Base-by-base conservation (phyloP, 345 rosid species). In the Syzygium grande region DNA sequence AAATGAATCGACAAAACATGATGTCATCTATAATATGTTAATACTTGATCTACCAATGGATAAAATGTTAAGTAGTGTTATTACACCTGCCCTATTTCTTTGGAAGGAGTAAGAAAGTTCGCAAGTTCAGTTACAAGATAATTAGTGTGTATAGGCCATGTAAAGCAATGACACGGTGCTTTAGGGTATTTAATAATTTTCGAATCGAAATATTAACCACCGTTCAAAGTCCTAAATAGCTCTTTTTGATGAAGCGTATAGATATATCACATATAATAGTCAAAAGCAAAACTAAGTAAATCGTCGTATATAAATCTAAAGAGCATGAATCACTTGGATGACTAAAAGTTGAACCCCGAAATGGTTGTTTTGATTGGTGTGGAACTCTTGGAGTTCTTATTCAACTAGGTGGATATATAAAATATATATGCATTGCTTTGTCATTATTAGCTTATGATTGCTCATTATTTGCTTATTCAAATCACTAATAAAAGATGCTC, bases 331-430 rank as follows among this genome's bases (percentile, higher is more conserved):
- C 10, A 56, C 4, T 56, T 23, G 61, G 61, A 56, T 56, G n/a
- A 3, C 61, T 9, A 56, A 56, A 56, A 3, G 2, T 56, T 56
- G 61, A 56, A 56, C 12, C 61, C n/a, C 6, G 4, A 0, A 22
- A 56, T 0, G 61, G 61, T 56, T 23, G n/a, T 56, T 56, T 23
- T 23, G 1, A 56, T 58, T 58, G 63, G 63, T 58, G 10, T 43
- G 46, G 46, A 43, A 7, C 46, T 43, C 46, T 43, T 6, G 46
- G 7, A 43, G 46, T 55, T 58, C 29, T 58, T 10, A 58, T 58
- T 25, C 29, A 12, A 58, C 14, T 56, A 0, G n/a, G 10, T 23
- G 63, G 11, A 0, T 9, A 9, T 1, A 3, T 0, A 0, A 3
- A 9, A 10, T 1, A n/a, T 58, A 25, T 0, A 25, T 25, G 63